Conservation (phyloP, 768 basidiomycete species). For the Termitomyces sp. region DNA sequence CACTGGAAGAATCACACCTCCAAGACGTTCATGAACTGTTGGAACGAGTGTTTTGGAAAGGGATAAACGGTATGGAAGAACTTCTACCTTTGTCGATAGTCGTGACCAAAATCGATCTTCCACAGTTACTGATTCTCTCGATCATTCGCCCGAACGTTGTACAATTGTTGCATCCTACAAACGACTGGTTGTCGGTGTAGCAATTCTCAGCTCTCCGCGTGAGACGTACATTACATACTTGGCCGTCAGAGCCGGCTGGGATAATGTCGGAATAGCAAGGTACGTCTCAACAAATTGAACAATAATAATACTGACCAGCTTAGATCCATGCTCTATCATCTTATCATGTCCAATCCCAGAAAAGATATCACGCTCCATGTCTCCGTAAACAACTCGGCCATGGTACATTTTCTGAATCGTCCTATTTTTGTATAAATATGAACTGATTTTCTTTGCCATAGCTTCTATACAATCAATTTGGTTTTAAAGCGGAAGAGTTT, state of each 20-base stretch:
- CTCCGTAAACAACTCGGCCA: slow-evolving; percentile 74
- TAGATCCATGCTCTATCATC: slow-evolving; percentile 75
- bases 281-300: slow-evolving; percentile 19
- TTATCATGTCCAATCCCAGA: slow-evolving; percentile 64
- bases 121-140: slow-evolving; percentile 64
- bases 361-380: slow-evolving; percentile 82
- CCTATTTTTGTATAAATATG: background rate
- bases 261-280: slow-evolving; percentile 76
- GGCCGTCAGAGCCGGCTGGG: slow-evolving; percentile 75
- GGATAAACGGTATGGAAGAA: slow-evolving; percentile 57
- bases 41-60: slow-evolving; percentile 66
- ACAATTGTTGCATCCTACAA: slow-evolving; percentile 76
- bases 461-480: slow-evolving; percentile 81
- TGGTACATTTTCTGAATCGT: slow-evolving; percentile 36
- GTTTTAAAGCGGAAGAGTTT: slow-evolving; percentile 85
- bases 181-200: slow-evolving; percentile 63
- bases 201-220: slow-evolving; percentile 70
- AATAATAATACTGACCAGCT: slow-evolving; percentile 2
- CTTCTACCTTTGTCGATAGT: background rate
- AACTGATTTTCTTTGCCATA: slow-evolving; percentile 18
- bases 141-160: slow-evolving; percentile 62
- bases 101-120: background rate
- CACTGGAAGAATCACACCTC: slow-evolving; percentile 54
- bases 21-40: slow-evolving; percentile 70
- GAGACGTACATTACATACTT: slow-evolving; percentile 84